Percentiles rank a stretch among this genome's conserved stretches.
phyloP scores from a whole-genome alignment of 192 early-diverging fungal species.

The Powellomyces hirtus region DNA sequence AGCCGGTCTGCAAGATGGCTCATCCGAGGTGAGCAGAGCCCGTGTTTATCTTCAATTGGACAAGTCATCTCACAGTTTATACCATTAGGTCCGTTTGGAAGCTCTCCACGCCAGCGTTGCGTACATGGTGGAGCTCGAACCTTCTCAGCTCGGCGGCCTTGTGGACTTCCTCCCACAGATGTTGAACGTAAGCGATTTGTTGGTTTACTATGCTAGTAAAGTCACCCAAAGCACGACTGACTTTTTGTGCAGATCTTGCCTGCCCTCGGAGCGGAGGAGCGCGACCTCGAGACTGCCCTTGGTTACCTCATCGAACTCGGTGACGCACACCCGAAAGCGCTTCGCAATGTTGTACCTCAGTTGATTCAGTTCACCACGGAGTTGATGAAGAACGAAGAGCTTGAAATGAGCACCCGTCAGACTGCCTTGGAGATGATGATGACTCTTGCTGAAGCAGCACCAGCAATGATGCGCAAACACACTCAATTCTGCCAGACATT shows the following conservation, averaged over 20 bases:
- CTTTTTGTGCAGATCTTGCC: constrained; percentile 54
- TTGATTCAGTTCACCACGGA: constrained; percentile 72
- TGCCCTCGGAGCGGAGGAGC: constrained; percentile 64
- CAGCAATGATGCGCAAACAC: constrained; percentile 89
- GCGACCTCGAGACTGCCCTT: constrained; percentile 45
- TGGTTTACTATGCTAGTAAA: too few species aligned
- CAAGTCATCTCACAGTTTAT: neutral
- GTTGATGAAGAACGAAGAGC: constrained; percentile 75
- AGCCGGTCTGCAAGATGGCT: constrained; percentile 59
- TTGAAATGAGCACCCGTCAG: constrained; percentile 84
- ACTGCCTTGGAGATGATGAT: constrained; percentile 89
- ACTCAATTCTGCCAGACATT: constrained; percentile 72
- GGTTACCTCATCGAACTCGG: constrained; percentile 71
- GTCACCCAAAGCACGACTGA: too few species aligned
- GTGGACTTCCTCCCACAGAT: constrained; percentile 75
- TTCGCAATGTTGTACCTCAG: constrained; percentile 73
- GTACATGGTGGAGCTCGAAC: constrained; percentile 71
- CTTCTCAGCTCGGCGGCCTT: constrained; percentile 51
- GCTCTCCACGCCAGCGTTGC: constrained; percentile 59
- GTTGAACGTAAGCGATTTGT: constrained; percentile 59
- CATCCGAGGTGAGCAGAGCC: neutral
- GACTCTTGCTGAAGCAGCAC: constrained; percentile 84
- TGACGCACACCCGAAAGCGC: constrained; percentile 76
- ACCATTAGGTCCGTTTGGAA: constrained; percentile 37
- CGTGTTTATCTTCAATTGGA: neutral